Evolutionary conservation across 1,139 yeast genomes (phyloP), one percentile per base, ranked within the genome.

Genomic region (Debaryomycetaceae sp.): DNA sequence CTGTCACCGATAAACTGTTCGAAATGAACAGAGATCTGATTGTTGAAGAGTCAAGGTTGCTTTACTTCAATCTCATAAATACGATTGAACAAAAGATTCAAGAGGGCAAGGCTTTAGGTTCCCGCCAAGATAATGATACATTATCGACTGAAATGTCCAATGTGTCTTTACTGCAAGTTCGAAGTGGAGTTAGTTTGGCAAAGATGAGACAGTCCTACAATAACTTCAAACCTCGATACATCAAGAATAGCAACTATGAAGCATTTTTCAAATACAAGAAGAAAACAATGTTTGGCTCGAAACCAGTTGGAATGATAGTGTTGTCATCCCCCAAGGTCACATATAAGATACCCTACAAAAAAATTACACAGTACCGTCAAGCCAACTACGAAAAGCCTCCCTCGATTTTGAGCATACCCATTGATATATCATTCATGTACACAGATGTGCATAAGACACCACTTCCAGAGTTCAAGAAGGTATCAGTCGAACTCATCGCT

Each of bases 241-340:
- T 40, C 23, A 39, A 34, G 14, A 49, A 41, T 7, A 39, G 38
- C 11, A 41, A 39, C 43, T 67, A 65, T 50, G 72, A 69, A 47
- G 68, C 66, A 1, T 63, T 66, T 43, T 49, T 58, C 41, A 68
- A 71, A 1, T 65, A 60, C 43, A 66, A 62, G 47, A 64, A 63
- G 49, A 69, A 67, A 46, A 53, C 65, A 1, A 53, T 68, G 11
- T 54, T 70, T 40, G 71, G 73, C 6, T 56, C 68, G 8, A 69
- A 66, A 47, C 57, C 62, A 5, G 55, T 65, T 41, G 77, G 76
- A 1, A 47, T 70, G 30, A 47, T 63, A 11, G 65, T 70, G 5
- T 57, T 69, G n/a, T 53, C 66, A 2, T 62, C 73, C 1, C 70
- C 72, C 0, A 65, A 56, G 39, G 49, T 46, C 6, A 65, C 62